phyloP scores from a whole-genome alignment of 2,329 filamentous ascomycete species.

The Penicillium occitanis region DNA sequence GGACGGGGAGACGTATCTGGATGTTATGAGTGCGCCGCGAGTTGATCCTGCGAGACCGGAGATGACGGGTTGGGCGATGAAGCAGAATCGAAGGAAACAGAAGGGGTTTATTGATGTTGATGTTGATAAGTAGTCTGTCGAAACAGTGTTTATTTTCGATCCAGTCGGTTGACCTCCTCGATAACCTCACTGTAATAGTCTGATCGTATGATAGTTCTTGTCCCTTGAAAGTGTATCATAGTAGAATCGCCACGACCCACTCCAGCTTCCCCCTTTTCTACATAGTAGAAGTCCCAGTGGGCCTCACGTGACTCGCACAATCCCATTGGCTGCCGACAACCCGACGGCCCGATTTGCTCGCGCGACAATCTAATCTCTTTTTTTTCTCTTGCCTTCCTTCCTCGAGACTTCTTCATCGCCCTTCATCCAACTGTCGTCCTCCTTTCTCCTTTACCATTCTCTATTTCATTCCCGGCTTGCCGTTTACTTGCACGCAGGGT shows the following conservation, averaged over 20 bases:
- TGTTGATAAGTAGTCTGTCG: background rate
- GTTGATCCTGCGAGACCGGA: slow-evolving; percentile 46
- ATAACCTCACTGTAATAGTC: no score
- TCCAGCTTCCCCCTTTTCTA: background rate
- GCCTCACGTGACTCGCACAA: background rate
- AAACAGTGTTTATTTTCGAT: background rate
- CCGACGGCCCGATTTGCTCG: background rate
- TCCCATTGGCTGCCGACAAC: background rate
- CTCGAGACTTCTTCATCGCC: background rate
- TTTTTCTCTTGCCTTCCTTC: background rate
- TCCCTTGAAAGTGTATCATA: no score
- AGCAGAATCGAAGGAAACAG: slow-evolving; percentile 42
- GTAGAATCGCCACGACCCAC: slow-evolving; percentile 3
- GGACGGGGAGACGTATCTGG: slow-evolving; percentile 60
- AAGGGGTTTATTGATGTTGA: slow-evolving; percentile 22
- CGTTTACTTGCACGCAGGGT: background rate
- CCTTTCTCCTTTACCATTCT: slow-evolving; percentile 8
- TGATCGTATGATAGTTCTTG: no score
- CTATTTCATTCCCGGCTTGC: background rate
- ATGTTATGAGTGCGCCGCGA: slow-evolving; percentile 60
- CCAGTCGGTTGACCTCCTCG: no score
- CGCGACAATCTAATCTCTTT: slow-evolving; percentile 12
- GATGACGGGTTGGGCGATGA: slow-evolving; percentile 48
- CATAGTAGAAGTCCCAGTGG: background rate
- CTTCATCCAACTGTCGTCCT: slow-evolving; percentile 10